phyloP scores from a whole-genome alignment of 768 basidiomycete genomes.

The Amanita molliuscula region DNA sequence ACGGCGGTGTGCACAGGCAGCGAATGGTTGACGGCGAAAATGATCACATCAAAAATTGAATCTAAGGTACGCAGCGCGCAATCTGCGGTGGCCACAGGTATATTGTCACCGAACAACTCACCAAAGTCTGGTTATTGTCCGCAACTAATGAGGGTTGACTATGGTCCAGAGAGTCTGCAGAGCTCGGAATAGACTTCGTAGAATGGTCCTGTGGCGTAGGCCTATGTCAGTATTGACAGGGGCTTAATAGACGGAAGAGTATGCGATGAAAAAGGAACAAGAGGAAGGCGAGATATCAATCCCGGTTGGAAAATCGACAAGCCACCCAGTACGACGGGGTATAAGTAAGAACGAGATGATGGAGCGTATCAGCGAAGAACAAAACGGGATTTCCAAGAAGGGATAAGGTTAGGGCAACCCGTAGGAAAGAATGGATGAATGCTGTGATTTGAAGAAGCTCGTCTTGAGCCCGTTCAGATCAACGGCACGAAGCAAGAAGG shows the following conservation, averaged over 20 bases:
- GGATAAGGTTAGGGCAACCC: slow-evolving; percentile 3
- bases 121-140: background rate
- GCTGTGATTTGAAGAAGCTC: slow-evolving; percentile 5
- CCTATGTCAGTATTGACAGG: background rate
- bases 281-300: background rate
- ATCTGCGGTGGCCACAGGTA: too few relatives aligned
- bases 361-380: slow-evolving; percentile 5
- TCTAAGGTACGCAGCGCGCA: background rate
- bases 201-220: background rate
- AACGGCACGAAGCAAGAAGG: slow-evolving; percentile 5
- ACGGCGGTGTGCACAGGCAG: background rate
- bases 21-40: background rate
- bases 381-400: slow-evolving; percentile 6
- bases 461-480: slow-evolving; percentile 4
- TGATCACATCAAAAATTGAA: slow-evolving; percentile 1
- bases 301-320: background rate
- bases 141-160: background rate
- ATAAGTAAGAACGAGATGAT: slow-evolving; percentile 5
- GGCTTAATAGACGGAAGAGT: background rate
- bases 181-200: background rate
- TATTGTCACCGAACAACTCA: background rate
- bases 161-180: background rate
- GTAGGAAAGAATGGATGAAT: slow-evolving; percentile 4
- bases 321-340: background rate
- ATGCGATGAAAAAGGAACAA: background rate